Base-by-base conservation (phyloP, 805 yeast genomes). In the Schwanniomyces polymorphus region DNA sequence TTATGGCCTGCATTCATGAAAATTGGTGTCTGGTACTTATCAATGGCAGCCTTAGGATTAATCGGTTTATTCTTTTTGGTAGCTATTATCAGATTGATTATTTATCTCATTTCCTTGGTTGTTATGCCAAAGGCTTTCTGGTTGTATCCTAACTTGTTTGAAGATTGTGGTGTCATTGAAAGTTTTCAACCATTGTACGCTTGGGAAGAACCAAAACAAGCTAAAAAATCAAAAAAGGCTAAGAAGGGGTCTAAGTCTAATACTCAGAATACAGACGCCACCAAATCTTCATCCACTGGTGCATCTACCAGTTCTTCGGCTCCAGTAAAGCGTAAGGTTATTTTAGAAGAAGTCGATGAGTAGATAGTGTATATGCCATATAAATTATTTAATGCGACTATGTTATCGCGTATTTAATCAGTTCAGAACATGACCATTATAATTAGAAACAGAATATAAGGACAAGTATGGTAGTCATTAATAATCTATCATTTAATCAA, bases 71-170 rank as follows among this genome's bases (percentile, higher is more conserved):
- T 94, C 67, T 86, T 94, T 54, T 86, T 69, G 17, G 66, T 88
- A 56, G 96, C 97, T 1, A 76, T 94, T 38, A 70, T 92, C 28
- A 79, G 99, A 61, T 72, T 91, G 62, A 74, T 91, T 35, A 62
- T 94, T 23, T 89, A 83, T 57, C 55, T 78, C 23, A 55, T 86
- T 43, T 79, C 91, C 0, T 78, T 79, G 53, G 70, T 85, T 41
- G 67, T 80, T 1, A 70, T 78, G 47, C 80, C 82, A 7, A 82
- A 82, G 38, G 96, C 96, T n/a, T 78, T 94, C 63, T 94, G 99
- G 99, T 64, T 94, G 41, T 92, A 90, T 78, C 99, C 99, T 47
- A 92, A 92, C 63, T 75, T 94, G 61, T 94, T 91, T 68, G 99
- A 85, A 52, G 99, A 94, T 62, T 91, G 95, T 58, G 97, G 97